Conservation (phyloP, 352 stramenopile species). For the Aphanomyces invadans region DNA sequence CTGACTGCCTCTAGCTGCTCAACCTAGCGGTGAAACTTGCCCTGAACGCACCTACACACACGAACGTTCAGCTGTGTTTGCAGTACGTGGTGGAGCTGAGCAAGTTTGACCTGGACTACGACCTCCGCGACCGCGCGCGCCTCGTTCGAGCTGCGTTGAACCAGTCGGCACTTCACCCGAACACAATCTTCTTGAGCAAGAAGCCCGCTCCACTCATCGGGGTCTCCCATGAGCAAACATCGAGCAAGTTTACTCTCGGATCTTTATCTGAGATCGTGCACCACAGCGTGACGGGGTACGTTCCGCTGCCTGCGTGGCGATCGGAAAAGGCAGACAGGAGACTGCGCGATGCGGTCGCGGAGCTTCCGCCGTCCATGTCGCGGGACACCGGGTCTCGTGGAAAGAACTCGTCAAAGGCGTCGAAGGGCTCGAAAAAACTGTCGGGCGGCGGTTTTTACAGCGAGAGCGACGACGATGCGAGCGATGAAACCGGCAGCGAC, state of each 20-base stretch:
- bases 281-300: slow-evolving; percentile 80
- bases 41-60: slow-evolving; percentile 56
- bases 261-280: slow-evolving; percentile 82
- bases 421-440: neutral
- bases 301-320: slow-evolving; percentile 64
- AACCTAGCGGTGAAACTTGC: slow-evolving; percentile 90
- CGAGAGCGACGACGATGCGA: slow-evolving; percentile 32
- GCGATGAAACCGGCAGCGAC: slow-evolving; percentile 24
- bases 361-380: neutral
- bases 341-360: slow-evolving; percentile 61
- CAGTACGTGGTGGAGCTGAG: slow-evolving; percentile 90
- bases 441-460: slow-evolving; percentile 55
- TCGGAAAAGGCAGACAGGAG: slow-evolving; percentile 51
- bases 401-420: neutral
- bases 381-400: neutral
- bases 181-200: slow-evolving; percentile 71
- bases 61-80: slow-evolving; percentile 69
- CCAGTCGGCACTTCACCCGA: slow-evolving; percentile 46
- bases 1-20: slow-evolving; percentile 37
- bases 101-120: slow-evolving; percentile 89
- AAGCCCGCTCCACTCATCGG: slow-evolving; percentile 73
- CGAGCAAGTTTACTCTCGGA: slow-evolving; percentile 75
- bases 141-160: slow-evolving; percentile 71
- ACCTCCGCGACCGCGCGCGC: slow-evolving; percentile 87
- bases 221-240: slow-evolving; percentile 50